These are phyloP conservation scores for Penicillium capsulatum DNA, from an alignment of 2,329 filamentous ascomycete genomes.

Conservation along the genomic window DNA sequence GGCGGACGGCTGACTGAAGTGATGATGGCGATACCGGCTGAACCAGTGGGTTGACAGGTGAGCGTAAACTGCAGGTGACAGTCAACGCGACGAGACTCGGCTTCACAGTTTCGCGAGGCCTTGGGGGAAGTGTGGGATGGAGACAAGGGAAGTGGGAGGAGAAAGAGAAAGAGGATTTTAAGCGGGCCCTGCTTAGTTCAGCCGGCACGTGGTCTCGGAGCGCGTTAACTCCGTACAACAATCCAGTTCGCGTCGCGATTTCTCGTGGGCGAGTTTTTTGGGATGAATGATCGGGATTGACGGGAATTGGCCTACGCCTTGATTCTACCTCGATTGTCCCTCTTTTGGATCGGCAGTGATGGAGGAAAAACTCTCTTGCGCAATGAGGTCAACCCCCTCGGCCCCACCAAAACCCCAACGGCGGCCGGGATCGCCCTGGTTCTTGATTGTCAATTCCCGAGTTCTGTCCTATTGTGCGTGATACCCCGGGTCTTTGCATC, in stretches of 20 bases:
- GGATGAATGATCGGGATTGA: too few relatives aligned
- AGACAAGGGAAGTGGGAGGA: conserved; percentile 16
- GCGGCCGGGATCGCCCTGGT: conserved; percentile 11
- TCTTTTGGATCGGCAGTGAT: neutral
- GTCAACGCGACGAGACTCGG: conserved; percentile 15
- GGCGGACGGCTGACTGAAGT: conserved; percentile 10
- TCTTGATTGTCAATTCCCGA: conserved; percentile 8
- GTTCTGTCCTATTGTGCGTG: conserved; percentile 1
- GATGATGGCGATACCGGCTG: conserved; percentile 21
- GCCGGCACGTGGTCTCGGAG: conserved; percentile 20
- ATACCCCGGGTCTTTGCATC: conserved; percentile 1
- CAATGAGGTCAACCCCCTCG: conserved; percentile 17
- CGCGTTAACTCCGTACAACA: neutral
- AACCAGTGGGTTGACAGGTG: conserved; percentile 4
- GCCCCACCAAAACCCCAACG: conserved; percentile 16
- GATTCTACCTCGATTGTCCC: neutral
- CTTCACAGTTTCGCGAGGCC: conserved; percentile 18
- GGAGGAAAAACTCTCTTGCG: conserved; percentile 6
- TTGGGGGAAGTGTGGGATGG: conserved; percentile 18
- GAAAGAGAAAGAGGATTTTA: conserved; percentile 21
- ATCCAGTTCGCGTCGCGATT: too few relatives aligned
- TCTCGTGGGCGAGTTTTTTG: too few relatives aligned
- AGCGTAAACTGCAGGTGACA: conserved; percentile 19
- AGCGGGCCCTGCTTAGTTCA: conserved; percentile 25
- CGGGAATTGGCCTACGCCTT: too few relatives aligned